Conservation (phyloP, 768 basidiomycete species). For the Phanerodontia chrysosporium region DNA sequence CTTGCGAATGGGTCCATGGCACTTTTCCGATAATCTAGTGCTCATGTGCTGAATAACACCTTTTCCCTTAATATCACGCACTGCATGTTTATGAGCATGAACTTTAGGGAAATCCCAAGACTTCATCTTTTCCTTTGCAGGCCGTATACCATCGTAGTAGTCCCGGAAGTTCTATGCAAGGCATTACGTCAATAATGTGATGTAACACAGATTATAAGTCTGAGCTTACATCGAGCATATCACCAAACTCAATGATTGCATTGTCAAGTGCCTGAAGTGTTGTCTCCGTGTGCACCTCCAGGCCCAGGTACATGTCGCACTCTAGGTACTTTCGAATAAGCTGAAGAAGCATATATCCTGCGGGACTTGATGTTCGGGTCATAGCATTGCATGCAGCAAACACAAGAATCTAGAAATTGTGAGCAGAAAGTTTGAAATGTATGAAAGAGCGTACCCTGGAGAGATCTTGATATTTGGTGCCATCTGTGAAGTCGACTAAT, state of each 20-base stretch:
- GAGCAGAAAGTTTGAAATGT: not conserved
- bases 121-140: not conserved
- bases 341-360: not conserved
- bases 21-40: constrained; percentile 11
- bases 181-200: not conserved
- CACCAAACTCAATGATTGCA: not conserved
- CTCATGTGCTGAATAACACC: constrained; percentile 11
- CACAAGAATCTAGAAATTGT: not conserved
- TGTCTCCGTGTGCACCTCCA: constrained; percentile 6
- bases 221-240: not conserved
- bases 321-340: constrained; percentile 4
- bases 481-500: not conserved
- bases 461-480: not conserved
- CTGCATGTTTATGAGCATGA: constrained; percentile 11
- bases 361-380: not conserved
- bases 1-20: constrained; percentile 12
- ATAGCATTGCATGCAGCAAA: not conserved
- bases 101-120: constrained; percentile 14
- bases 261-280: not conserved
- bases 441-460: not conserved
- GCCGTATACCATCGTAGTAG: not conserved
- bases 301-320: constrained; percentile 1
- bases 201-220: not conserved
- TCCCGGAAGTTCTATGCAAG: not conserved
- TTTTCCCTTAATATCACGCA: constrained; percentile 9